Evolutionary conservation across 306 rosid genomes (phyloP).

Genomic region (Delonix regia): DNA sequence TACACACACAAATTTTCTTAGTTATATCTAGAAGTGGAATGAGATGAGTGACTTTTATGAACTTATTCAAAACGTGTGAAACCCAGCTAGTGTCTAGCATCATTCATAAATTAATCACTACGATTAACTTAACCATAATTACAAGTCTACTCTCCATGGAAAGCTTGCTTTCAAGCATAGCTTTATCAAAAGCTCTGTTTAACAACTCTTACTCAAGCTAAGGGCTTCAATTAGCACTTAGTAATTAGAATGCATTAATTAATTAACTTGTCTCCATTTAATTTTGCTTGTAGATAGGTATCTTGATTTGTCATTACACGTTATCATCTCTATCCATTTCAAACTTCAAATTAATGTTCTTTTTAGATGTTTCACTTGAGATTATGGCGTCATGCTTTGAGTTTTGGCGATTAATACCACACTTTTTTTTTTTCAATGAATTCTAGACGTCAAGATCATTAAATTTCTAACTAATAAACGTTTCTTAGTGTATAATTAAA

Average conservation of each 20-base stretch:
- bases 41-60: neutral
- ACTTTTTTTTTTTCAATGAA: no score
- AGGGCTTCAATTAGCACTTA: neutral
- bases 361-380: neutral
- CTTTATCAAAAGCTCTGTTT: neutral
- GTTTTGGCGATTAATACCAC: neutral
- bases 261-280: neutral
- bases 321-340: neutral
- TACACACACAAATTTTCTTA: neutral
- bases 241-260: neutral
- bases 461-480: neutral
- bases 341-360: neutral
- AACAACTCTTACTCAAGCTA: neutral
- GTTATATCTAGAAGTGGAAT: neutral
- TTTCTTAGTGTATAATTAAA: neutral
- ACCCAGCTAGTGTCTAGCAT: neutral
- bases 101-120: neutral
- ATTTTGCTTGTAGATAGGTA: constrained; percentile 7
- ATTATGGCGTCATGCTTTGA: neutral
- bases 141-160: neutral
- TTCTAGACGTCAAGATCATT: no score
- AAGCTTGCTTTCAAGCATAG: constrained; percentile 3
- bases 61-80: neutral
- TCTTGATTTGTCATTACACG: neutral
- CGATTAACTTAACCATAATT: neutral